Base-by-base conservation (phyloP, 352 stramenopile genomes). In the Phytophthora cactorum region DNA sequence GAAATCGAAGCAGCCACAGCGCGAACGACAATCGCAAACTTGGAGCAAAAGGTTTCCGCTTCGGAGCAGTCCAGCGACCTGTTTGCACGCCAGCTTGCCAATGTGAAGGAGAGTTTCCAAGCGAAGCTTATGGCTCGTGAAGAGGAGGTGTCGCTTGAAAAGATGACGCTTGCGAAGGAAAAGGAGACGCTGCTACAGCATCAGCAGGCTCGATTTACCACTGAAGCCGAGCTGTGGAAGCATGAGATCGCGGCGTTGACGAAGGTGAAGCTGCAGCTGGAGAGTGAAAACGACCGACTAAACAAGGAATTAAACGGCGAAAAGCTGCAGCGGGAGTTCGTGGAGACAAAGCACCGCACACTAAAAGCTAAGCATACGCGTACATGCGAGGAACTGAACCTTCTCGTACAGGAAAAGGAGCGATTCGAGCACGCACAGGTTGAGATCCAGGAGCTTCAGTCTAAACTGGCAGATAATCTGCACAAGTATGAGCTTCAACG, bases 81-180 rank as follows among this genome's bases (percentile, higher is more conserved):
- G 10, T 68, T 86, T 47, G 68, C 70, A 5, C 66, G 69, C 1
- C 77, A 88, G 52, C 58, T 88, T 11, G 52, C 64, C 6, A 79
- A 76, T 27, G 64, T 83, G 8, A 79, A 88, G 50, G 79, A 83
- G 12, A 77, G 67, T 31, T 84, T 83, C 36, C 64, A 84, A 49
- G 62, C 60, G 1, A 88, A 88, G 27, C 53, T 84, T 10, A 53
- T 76, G 28, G 60, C 59, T 47, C 69, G 60, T 22, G 73, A 82
- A 52, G 79, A 86, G 25, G 59, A 73, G 3, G 41, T 77, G 0
- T 71, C 70, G 2, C 47, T 65, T 1, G 75, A 83, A 25, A 75
- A 77, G 14, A 63, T 76, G 10, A 60, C 70, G 11, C 44, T 76
- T n/a, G 28, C 34, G 2, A 71, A 66, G 22, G 67, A 79, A 14